These are phyloP conservation scores for Micromonas pusilla DNA, from an alignment of 139 green algal species.

Conservation along the genomic window DNA sequence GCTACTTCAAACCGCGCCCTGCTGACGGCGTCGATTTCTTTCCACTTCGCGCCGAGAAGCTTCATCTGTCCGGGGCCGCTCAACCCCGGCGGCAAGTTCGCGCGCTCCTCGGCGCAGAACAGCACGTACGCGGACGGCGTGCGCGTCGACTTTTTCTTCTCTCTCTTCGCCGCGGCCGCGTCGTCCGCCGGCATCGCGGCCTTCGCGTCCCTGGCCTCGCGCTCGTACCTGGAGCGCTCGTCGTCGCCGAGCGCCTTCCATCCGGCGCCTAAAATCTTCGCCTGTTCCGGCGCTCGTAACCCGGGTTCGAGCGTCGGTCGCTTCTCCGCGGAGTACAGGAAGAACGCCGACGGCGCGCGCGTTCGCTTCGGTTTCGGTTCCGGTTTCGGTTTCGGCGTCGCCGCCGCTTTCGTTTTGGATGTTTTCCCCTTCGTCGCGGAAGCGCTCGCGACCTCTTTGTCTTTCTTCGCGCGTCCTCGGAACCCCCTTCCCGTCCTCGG, in stretches of 20 bases:
- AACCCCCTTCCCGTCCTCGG: not conserved
- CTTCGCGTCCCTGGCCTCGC: conserved; percentile 4
- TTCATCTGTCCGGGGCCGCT: not conserved
- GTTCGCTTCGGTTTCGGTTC: not conserved
- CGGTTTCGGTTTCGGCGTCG: not conserved
- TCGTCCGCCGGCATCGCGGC: not conserved
- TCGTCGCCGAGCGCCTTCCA: not conserved
- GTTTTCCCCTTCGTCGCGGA: conserved; percentile 5
- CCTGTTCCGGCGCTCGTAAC: not conserved
- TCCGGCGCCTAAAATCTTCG: not conserved
- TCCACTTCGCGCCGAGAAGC: not conserved
- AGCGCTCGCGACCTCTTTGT: not conserved
- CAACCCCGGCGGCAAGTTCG: not conserved
- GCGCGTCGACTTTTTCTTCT: conserved; percentile 2
- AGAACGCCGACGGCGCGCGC: conserved; percentile 6
- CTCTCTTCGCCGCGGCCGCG: not conserved
- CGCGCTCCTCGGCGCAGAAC: not conserved
- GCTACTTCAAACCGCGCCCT: not conserved
- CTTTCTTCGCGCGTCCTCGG: not conserved
- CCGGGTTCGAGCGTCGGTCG: not conserved
- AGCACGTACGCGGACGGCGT: not conserved
- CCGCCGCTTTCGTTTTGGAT: not conserved
- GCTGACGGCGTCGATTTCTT: not conserved
- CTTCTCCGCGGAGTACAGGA: not conserved
- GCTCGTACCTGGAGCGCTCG: not conserved